A percentile compares a stretch with the other conserved stretches of the same genome.
Conservation (phyloP, 257 asterid genomes). For the Ligustrum vulgare region DNA sequence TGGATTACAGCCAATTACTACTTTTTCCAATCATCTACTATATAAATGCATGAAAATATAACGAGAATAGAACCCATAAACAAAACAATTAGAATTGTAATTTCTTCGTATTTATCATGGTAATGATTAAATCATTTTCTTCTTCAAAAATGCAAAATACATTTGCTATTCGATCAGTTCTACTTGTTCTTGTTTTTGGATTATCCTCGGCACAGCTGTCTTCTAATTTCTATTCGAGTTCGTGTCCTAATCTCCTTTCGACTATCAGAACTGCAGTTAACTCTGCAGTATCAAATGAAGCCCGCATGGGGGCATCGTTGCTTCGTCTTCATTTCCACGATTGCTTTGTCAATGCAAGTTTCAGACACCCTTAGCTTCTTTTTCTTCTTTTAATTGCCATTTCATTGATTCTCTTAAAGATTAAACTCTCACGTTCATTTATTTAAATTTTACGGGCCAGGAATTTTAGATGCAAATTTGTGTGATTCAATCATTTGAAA, state of each 20-base stretch:
- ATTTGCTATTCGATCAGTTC: slow-evolving; percentile 17
- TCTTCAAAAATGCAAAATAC: background rate
- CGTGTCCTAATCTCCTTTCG: slow-evolving; percentile 55
- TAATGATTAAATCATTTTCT: background rate
- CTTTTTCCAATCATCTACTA: slow-evolving; percentile 22
- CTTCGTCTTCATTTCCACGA: slow-evolving; percentile 67
- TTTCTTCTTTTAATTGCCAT: background rate
- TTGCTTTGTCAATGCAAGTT: slow-evolving; percentile 50
- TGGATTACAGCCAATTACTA: slow-evolving; percentile 3
- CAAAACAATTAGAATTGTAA: background rate
- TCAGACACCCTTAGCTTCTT: background rate
- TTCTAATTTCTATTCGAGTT: slow-evolving; percentile 45
- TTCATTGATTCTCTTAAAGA: background rate
- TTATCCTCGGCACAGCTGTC: slow-evolving; percentile 48
- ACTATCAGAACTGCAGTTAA: slow-evolving; percentile 40
- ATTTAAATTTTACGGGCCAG: background rate
- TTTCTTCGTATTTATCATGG: slow-evolving; percentile 18
- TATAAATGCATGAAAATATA: slow-evolving; percentile 42
- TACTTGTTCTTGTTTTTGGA: slow-evolving; percentile 36
- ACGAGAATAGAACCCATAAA: slow-evolving; percentile 5
- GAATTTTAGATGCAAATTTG: background rate
- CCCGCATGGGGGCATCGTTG: slow-evolving; percentile 62
- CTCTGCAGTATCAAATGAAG: slow-evolving; percentile 40
- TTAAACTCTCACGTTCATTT: background rate
- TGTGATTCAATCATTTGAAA: too few species aligned